phyloP scores from a whole-genome alignment of 495 filamentous ascomycete species.

The Stereocaulon alpinum region DNA sequence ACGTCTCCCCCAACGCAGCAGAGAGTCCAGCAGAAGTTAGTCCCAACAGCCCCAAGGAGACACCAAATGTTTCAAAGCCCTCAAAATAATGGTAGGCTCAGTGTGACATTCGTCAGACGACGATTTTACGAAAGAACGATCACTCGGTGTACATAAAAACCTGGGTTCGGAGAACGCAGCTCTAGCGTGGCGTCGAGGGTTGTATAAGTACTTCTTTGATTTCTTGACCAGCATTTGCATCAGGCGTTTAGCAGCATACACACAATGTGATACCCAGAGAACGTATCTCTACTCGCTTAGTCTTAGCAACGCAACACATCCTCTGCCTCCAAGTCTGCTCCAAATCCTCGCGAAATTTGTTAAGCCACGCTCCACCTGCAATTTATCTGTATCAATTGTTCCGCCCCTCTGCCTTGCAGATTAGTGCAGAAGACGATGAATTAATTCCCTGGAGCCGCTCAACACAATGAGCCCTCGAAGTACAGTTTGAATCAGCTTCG shows the following conservation, averaged over 20 bases:
- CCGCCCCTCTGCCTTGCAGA: too few relatives aligned
- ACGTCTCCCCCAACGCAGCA: not conserved
- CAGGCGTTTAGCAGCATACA: not conserved
- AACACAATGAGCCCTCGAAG: too few relatives aligned
- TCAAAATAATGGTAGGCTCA: not conserved
- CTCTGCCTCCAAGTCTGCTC: not conserved
- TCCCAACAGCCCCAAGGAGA: not conserved
- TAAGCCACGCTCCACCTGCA: not conserved
- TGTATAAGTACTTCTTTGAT: not conserved
- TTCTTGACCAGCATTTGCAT: not conserved
- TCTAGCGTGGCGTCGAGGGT: not conserved
- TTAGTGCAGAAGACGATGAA: too few relatives aligned
- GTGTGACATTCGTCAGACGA: not conserved
- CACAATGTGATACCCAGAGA: slow-evolving; percentile 5
- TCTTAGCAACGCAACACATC: not conserved
- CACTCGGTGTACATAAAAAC: not conserved
- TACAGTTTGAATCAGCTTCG: too few relatives aligned
- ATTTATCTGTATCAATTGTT: too few relatives aligned
- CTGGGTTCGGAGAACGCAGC: not conserved
- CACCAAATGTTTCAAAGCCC: not conserved
- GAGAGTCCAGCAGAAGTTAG: not conserved
- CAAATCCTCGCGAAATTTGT: not conserved
- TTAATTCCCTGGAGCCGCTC: too few relatives aligned
- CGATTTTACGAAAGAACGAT: not conserved
- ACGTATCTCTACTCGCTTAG: slow-evolving; percentile 16